Conservation (phyloP, 352 stramenopile genomes). For the Globisporangium radiosum region DNA sequence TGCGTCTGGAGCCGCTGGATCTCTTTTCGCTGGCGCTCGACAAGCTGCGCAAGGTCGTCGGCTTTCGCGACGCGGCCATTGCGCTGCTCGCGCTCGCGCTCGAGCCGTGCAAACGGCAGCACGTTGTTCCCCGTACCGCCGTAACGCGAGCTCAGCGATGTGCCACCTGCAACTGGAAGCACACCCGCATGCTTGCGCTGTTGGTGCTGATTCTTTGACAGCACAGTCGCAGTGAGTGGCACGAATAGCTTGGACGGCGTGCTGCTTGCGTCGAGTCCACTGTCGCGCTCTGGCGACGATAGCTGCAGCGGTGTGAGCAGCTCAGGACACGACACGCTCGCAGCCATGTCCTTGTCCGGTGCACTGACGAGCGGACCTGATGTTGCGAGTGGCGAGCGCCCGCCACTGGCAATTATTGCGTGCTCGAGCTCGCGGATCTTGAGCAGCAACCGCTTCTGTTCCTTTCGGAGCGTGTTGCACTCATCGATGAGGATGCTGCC, state of each 20-base stretch:
- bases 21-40: constrained; percentile 59
- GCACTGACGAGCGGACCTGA: not conserved
- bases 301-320: constrained; percentile 15
- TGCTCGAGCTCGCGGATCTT: constrained; percentile 67
- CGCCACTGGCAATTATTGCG: constrained; percentile 10
- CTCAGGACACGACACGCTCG: constrained; percentile 33
- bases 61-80: constrained; percentile 16
- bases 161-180: not conserved
- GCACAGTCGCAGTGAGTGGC: constrained; percentile 20
- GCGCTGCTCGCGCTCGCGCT: constrained; percentile 30
- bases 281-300: constrained; percentile 15
- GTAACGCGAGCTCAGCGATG: constrained; percentile 8
- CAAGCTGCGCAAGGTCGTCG: constrained; percentile 36
- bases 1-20: constrained; percentile 64
- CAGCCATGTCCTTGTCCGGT: constrained; percentile 10
- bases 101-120: constrained; percentile 44
- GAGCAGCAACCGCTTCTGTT: constrained; percentile 60
- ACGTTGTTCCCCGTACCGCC: constrained; percentile 9
- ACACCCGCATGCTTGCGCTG: constrained; percentile 12
- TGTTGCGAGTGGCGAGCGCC: constrained; percentile 6
- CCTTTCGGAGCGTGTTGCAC: constrained; percentile 70
- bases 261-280: not conserved
- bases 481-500: constrained; percentile 75
- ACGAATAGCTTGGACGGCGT: constrained; percentile 15
- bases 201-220: constrained; percentile 21